These are phyloP conservation scores for Lophiostoma macrostomum DNA, from an alignment of 495 filamentous ascomycete species.

Conservation along the genomic window DNA sequence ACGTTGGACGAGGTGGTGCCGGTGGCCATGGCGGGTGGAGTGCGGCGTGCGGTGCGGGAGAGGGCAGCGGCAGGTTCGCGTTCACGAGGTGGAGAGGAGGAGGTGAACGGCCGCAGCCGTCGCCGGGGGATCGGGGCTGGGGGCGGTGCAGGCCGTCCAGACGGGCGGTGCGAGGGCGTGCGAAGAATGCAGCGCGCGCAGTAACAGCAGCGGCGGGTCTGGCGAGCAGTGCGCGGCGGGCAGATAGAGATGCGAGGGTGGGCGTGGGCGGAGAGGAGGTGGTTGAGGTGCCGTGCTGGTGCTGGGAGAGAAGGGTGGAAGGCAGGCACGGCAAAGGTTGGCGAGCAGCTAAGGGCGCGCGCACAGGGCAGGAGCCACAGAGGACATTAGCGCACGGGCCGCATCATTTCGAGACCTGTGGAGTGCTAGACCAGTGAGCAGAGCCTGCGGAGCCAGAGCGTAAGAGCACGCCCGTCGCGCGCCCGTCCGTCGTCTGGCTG, in stretches of 20 bases:
- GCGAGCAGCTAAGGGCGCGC: no score
- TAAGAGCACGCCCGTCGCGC: no score
- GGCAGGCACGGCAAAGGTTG: conserved; percentile 6
- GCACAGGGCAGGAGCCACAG: no score
- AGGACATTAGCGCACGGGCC: no score
- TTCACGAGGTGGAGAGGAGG: not conserved
- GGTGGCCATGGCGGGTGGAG: conserved; percentile 50
- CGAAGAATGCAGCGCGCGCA: conserved; percentile 3
- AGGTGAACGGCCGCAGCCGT: conserved; percentile 25
- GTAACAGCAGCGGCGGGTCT: not conserved
- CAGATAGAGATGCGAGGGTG: not conserved
- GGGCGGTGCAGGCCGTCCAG: conserved; percentile 6
- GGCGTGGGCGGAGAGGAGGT: not conserved
- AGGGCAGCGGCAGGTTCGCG: not conserved
- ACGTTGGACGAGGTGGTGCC: conserved; percentile 96
- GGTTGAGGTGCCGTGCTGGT: not conserved
- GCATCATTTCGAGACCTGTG: no score
- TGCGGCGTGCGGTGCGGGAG: not conserved
- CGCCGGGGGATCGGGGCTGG: conserved; percentile 4
- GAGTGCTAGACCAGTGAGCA: no score
- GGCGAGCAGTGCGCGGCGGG: not conserved
- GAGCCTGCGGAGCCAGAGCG: no score
- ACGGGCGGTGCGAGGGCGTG: not conserved
- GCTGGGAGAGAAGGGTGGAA: not conserved
- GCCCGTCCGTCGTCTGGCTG: no score